These are phyloP conservation scores for Epichloe amarillans DNA, from an alignment of 2,329 filamentous ascomycete species.

Conservation along the genomic window DNA sequence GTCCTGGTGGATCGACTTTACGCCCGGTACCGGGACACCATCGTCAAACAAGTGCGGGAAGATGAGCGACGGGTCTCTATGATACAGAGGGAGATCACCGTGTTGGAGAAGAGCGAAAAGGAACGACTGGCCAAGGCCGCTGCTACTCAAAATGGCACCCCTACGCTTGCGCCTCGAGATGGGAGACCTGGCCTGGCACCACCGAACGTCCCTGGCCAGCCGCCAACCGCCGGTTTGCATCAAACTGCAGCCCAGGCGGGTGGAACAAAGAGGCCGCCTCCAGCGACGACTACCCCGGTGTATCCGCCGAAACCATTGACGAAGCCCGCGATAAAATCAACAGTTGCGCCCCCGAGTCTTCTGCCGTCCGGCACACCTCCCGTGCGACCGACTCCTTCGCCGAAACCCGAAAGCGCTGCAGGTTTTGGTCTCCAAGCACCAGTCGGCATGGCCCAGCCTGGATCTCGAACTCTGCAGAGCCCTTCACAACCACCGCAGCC, in stretches of 20 bases:
- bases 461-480: constrained; percentile 19
- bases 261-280: constrained; percentile 14
- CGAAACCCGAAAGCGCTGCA: constrained; percentile 17
- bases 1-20: constrained; percentile 62
- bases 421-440: constrained; percentile 25
- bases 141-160: constrained; percentile 21
- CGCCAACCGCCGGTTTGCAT: constrained; percentile 5
- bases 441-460: constrained; percentile 18
- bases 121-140: constrained; percentile 22
- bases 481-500: constrained; percentile 19
- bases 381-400: constrained; percentile 15
- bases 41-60: constrained; percentile 56
- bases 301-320: constrained; percentile 21
- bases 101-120: constrained; percentile 43
- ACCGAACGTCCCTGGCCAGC: not conserved
- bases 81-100: constrained; percentile 53
- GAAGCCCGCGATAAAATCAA: constrained; percentile 10
- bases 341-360: constrained; percentile 18
- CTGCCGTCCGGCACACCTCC: constrained; percentile 16
- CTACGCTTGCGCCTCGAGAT: constrained; percentile 20
- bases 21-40: constrained; percentile 54
- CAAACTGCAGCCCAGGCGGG: constrained; percentile 7
- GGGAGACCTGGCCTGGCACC: constrained; percentile 11
- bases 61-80: constrained; percentile 56
- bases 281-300: constrained; percentile 20